Base-by-base conservation (phyloP, 2,329 filamentous ascomycete species). In the Claviceps cyperi region DNA sequence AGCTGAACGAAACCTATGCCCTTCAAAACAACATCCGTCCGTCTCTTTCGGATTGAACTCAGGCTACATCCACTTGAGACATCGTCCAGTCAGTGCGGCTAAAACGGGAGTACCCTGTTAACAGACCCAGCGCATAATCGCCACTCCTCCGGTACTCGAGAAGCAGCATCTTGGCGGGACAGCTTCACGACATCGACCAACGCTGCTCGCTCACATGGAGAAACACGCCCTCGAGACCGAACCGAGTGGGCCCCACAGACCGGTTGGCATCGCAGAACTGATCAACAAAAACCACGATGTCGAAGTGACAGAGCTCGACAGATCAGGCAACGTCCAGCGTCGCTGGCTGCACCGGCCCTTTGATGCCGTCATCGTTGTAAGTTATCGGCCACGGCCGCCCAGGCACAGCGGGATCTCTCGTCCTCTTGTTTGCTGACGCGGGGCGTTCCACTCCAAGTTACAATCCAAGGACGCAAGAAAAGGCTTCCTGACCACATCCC, bases 301-400 rank as follows among this genome's bases (percentile, higher is more conserved):
- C 9, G 60, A 67, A 24, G 55, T 70, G 3, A 39, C 57, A 1
- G 68, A 70, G 53, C 59, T 66, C 2, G 68, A 69, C 54, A 68
- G 62, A 47, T 63, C 66, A 0, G 68, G 66, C 4, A 59, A 66
- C 35, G 50, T 65, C 8, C 60, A 63, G 19, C 59, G 62, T 15
- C 57, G 56, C 32, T 70, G 67, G 67, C 53, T 59, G 8, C 66
- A 68, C 22, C 56, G 55, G 1, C 49, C 57, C 4, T 56, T 55
- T 38, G 58, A 60, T 19, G 50, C 52, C 19, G 54, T 63, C 15
- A 48, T 60, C n/a, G 55, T 55, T 4, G 65, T 67, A 59, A 48
- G 47, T 32, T 40, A 6, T 15, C 32, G 14, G 19, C 28, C 43
- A 2, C 22, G 3, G 17, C 37, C 22, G 15, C 28, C 28, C 28